Evolutionary conservation across 2,329 filamentous ascomycete species (phyloP).

Genomic region (Aspergillus sp.): DNA sequence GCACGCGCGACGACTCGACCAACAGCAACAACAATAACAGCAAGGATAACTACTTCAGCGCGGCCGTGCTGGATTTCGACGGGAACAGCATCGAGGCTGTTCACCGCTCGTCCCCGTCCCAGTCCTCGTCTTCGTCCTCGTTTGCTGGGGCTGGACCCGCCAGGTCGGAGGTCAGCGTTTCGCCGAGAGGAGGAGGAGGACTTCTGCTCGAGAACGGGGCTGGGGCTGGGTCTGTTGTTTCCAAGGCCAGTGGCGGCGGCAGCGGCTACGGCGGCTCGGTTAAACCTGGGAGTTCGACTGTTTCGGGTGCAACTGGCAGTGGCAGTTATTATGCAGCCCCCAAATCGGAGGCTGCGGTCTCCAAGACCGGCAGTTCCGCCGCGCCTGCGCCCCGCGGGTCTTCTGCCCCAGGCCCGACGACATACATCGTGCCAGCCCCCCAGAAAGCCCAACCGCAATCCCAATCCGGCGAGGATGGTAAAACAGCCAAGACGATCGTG

Average conservation of each 20-base stretch:
- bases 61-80: conserved; percentile 64
- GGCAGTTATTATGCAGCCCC: conserved; percentile 21
- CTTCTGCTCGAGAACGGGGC: conserved; percentile 29
- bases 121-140: too few relatives aligned
- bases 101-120: conserved; percentile 38
- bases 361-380: conserved; percentile 8
- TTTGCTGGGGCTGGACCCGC: too few relatives aligned
- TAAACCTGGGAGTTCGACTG: conserved; percentile 22
- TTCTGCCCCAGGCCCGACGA: conserved; percentile 12
- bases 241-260: conserved; percentile 20
- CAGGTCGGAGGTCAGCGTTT: conserved; percentile 20
- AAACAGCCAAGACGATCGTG: conserved; percentile 53
- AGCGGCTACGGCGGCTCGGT: conserved; percentile 18
- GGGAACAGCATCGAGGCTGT: conserved; percentile 77
- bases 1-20: conserved; percentile 44
- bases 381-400: conserved; percentile 13
- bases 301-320: conserved; percentile 12
- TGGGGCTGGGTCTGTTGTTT: conserved; percentile 32
- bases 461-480: conserved; percentile 31
- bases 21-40: too few relatives aligned
- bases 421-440: conserved; percentile 17
- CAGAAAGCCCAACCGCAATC: conserved; percentile 19
- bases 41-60: conserved; percentile 50
- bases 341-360: conserved; percentile 16
- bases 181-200: conserved; percentile 27